phyloP scores from a whole-genome alignment of 169 alveolate species.

The Amoebophrya sp. region DNA sequence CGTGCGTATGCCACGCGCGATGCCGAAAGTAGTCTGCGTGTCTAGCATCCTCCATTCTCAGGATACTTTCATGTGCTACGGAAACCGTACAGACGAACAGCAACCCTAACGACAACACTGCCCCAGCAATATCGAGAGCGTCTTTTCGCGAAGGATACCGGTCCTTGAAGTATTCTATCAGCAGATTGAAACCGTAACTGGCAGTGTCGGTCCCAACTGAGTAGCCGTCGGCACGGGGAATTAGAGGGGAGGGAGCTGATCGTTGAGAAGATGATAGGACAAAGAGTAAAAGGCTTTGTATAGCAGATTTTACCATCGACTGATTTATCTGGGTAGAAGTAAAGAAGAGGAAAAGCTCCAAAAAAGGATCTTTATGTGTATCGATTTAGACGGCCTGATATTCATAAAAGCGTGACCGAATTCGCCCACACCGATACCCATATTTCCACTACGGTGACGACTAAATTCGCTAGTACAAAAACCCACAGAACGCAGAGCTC shows the following conservation, averaged over 20 bases:
- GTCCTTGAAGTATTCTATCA: background rate
- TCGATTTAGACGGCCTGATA: no score
- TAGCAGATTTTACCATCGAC: no score
- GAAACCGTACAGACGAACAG: background rate
- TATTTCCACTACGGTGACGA: background rate
- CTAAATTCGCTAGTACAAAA: background rate
- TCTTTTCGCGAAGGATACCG: background rate
- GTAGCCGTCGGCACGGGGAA: background rate
- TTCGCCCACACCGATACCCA: background rate
- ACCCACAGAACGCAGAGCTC: background rate
- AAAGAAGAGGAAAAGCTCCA: no score
- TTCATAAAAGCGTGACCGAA: constrained; percentile 19
- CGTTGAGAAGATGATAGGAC: no score
- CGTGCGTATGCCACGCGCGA: background rate
- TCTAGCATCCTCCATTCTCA: background rate
- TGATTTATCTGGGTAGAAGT: no score
- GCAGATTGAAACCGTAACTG: background rate
- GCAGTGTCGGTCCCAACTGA: background rate
- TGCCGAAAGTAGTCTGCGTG: background rate
- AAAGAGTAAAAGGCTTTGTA: no score
- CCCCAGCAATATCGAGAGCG: background rate
- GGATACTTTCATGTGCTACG: background rate
- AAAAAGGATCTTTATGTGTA: no score
- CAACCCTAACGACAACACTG: background rate
- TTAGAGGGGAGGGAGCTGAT: no score